Conservation (phyloP, 2,329 filamentous ascomycete species). For the Curvularia lunata region DNA sequence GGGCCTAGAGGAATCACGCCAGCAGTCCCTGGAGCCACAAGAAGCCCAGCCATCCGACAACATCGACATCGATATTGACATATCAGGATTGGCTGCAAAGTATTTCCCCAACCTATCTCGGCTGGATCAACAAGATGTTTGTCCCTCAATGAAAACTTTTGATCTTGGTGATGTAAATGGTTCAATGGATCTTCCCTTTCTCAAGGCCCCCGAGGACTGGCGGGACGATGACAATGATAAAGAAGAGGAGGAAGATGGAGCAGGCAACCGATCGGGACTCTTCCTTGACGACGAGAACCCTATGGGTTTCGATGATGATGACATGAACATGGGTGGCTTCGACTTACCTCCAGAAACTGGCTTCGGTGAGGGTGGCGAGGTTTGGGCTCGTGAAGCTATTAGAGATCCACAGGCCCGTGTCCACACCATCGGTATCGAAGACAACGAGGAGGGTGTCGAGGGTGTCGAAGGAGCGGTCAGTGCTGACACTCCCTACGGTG, state of each 20-base stretch:
- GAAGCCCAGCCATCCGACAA: constrained; percentile 58
- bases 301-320: constrained; percentile 72
- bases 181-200: constrained; percentile 86
- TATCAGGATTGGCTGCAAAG: constrained; percentile 72
- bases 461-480: constrained; percentile 57
- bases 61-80: constrained; percentile 79
- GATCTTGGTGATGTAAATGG: constrained; percentile 86
- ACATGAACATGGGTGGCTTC: constrained; percentile 67
- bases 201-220: constrained; percentile 89
- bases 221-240: constrained; percentile 63
- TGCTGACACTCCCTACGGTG: constrained; percentile 72
- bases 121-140: constrained; percentile 88
- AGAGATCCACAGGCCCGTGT: constrained; percentile 85
- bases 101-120: constrained; percentile 84
- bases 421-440: constrained; percentile 67
- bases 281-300: constrained; percentile 88
- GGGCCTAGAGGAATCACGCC: constrained; percentile 49
- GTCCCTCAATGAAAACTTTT: constrained; percentile 91
- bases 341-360: constrained; percentile 71
- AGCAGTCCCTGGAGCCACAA: constrained; percentile 45
- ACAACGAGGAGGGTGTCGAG: constrained; percentile 59
- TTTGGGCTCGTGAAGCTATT: constrained; percentile 90
- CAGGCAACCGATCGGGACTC: constrained; percentile 74
- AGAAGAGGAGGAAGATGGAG: constrained; percentile 54
- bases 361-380: constrained; percentile 95